These are phyloP conservation scores for Aleurites moluccanus DNA, from an alignment of 441 rosid genomes.

Conservation along the genomic window DNA sequence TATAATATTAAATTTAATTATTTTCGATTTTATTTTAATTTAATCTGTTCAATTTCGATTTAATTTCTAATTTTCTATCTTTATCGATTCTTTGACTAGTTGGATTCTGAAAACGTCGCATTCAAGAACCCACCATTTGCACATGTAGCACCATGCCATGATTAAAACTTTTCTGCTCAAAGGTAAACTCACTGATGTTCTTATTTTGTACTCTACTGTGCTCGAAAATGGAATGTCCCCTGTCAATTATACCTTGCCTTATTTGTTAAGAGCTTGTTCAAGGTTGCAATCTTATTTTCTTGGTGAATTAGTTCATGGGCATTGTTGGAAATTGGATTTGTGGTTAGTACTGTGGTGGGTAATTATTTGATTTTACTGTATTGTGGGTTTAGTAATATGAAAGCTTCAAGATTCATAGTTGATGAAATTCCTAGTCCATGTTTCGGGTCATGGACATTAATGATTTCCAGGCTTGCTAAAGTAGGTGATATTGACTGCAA, in stretches of 20 bases:
- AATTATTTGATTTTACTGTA: conserved; percentile 47
- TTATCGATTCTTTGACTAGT: too few relatives aligned
- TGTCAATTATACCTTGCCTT: conserved; percentile 50
- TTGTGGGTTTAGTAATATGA: conserved; percentile 29
- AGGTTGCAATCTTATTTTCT: conserved; percentile 29
- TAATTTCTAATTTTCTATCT: too few relatives aligned
- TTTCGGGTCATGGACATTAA: conserved; percentile 47
- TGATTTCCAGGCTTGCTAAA: conserved; percentile 49
- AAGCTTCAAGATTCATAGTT: conserved; percentile 36
- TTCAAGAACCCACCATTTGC: conserved; percentile 45
- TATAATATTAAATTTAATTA: too few relatives aligned
- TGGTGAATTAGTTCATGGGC: conserved; percentile 44
- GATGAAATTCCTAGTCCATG: conserved; percentile 37
- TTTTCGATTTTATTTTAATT: too few relatives aligned
- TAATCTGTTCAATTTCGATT: too few relatives aligned
- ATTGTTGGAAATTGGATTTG: conserved; percentile 40
- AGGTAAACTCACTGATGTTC: conserved; percentile 22
- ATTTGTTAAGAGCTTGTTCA: conserved; percentile 44
- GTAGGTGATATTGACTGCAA: conserved; percentile 45
- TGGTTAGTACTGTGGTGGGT: conserved; percentile 42
- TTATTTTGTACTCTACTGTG: conserved; percentile 29
- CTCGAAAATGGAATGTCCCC: conserved; percentile 37
- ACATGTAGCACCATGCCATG: conserved; percentile 53
- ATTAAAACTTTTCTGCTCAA: conserved; percentile 42
- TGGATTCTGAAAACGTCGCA: too few relatives aligned